Base-by-base conservation (phyloP, 2,329 filamentous ascomycete species). In the Fusarium hostae region DNA sequence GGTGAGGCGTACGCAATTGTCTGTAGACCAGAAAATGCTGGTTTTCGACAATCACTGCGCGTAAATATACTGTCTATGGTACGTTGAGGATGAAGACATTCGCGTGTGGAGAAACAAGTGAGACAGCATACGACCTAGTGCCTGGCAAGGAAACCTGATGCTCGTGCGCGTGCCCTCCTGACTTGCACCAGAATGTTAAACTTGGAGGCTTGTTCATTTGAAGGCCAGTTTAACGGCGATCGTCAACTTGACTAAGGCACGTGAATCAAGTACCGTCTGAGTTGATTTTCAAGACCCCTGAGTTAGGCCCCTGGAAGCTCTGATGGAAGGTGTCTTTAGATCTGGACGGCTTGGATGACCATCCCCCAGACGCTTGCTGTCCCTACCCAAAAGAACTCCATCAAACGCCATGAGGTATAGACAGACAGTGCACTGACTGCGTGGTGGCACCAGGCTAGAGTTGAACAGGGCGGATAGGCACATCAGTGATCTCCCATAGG, bases 181-280 rank as follows among this genome's bases (percentile, higher is more conserved):
- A 39, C 55, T 41, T 40, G 18, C 63, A 45, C 37, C 45, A 61
- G 47, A 52, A 66, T 60, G 45, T 35, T 59, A 24, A 30, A 32
- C 44, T 34, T 35, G 24, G 41, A 32, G 32, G 34, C 22, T n/a
- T 52, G 32, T 16, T 50, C 20, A 26, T 37, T 39, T 37, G 32
- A 50, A 50, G 18, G 40, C 40, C 43, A 34, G 41, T 39, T 26
- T 28, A 45, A 37, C 44, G 59, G 59, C 51, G 63, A 75, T 71
- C 70, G 26, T 40, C 59, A 52, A 59, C 59, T 61, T 58, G 62
- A 61, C 62, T 41, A 48, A 72, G 74, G 73, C 73, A 76, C 65
- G 74, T 73, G 73, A 76, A 73, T 62, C 66, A 73, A 69, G 68
- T 66, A 64, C 73, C 71, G 66, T 59, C 70, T 64, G 60, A 77